A percentile compares a stretch with the other conserved stretches of the same genome.
These are phyloP conservation scores for Francoa sonchifolia DNA, from an alignment of 441 rosid genomes.

Conservation along the genomic window DNA sequence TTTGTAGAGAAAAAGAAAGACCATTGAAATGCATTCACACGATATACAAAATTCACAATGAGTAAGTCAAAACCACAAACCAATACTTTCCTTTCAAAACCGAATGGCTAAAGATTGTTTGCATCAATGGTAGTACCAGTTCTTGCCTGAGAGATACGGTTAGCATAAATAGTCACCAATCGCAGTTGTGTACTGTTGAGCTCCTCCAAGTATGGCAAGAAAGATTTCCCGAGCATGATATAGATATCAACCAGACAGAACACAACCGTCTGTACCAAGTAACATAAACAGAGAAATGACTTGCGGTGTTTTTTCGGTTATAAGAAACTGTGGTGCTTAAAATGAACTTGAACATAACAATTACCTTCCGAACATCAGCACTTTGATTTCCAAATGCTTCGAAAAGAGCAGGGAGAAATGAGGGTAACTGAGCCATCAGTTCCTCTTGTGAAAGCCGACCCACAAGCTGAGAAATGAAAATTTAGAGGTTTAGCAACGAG, in stretches of 20 bases:
- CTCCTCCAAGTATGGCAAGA: slow-evolving; percentile 87
- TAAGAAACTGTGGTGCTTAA: no score
- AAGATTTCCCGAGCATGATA: slow-evolving; percentile 93
- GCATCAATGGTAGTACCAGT: slow-evolving; percentile 56
- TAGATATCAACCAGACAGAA: slow-evolving; percentile 97
- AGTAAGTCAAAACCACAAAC: slow-evolving; percentile 15
- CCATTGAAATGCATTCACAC: slow-evolving; percentile 31
- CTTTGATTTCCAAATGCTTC: slow-evolving; percentile 96
- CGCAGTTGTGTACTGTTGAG: slow-evolving; percentile 84
- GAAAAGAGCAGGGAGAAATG: slow-evolving; percentile 82
- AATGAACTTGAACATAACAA: background rate
- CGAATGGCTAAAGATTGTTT: slow-evolving; percentile 20
- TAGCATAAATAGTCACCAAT: slow-evolving; percentile 89
- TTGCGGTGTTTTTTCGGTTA: no score
- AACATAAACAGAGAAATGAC: background rate
- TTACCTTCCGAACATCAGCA: slow-evolving; percentile 97
- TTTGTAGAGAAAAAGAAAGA: slow-evolving; percentile 1
- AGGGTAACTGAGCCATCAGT: slow-evolving; percentile 64
- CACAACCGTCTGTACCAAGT: slow-evolving; percentile 67
- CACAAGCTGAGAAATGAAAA: slow-evolving; percentile 45
- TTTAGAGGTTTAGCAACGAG: background rate
- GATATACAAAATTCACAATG: slow-evolving; percentile 38
- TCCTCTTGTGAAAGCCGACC: slow-evolving; percentile 86
- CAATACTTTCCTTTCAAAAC: slow-evolving; percentile 1
- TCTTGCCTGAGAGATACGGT: slow-evolving; percentile 94